Percentiles rank a stretch among this genome's conserved stretches.
These are phyloP conservation scores for Cystobasidium slooffiae DNA, from an alignment of 1,284 basidiomycete species.

Conservation along the genomic window DNA sequence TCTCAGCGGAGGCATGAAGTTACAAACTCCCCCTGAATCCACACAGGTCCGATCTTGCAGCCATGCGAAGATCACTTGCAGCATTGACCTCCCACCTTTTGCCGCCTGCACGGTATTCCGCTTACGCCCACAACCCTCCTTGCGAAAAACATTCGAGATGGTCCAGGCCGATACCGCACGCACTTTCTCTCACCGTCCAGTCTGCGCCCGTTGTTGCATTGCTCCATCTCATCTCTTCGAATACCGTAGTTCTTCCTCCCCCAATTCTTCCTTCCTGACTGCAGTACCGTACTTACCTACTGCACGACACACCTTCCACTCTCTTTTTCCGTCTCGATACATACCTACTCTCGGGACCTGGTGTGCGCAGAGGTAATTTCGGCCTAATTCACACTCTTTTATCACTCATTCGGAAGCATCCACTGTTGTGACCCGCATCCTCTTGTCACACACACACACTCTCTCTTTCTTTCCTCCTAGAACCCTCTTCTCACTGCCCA, in stretches of 20 bases:
- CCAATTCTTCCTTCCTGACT: background rate
- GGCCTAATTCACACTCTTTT: background rate
- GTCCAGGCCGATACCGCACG: too few species aligned
- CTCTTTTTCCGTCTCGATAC: background rate
- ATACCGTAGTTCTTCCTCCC: background rate
- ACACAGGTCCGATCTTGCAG: background rate
- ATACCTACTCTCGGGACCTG: background rate
- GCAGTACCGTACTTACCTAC: too few species aligned
- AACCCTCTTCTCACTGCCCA: background rate
- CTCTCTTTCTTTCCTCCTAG: background rate
- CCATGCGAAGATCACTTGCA: background rate
- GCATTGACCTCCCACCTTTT: too few species aligned
- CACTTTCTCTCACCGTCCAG: too few species aligned
- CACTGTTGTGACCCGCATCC: background rate
- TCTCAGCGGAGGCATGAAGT: background rate
- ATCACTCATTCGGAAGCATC: background rate
- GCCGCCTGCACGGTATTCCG: too few species aligned
- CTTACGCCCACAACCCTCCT: background rate
- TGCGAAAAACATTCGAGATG: background rate
- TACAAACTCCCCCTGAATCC: background rate
- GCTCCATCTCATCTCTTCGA: background rate
- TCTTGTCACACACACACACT: background rate
- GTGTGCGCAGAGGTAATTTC: background rate
- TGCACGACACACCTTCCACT: too few species aligned
- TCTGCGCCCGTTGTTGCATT: slow-evolving; percentile 3